Conservation (phyloP, 371 early-diverging fungal species). For the Mortierella sp. region DNA sequence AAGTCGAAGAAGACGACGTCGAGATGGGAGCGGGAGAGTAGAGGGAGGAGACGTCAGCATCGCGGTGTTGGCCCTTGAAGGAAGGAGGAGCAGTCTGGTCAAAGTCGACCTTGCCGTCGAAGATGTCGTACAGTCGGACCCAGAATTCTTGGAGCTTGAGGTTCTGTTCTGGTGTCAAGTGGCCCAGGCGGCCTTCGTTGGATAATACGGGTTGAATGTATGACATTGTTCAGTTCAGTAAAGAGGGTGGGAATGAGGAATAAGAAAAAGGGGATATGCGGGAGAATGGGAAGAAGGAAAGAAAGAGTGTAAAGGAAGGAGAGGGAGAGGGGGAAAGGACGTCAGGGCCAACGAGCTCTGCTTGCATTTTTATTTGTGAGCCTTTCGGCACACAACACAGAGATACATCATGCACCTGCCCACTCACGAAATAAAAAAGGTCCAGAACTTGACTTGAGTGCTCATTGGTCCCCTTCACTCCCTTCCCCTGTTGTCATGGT, state of each 20-base stretch:
- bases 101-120: slow-evolving; percentile 43
- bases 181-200: slow-evolving; percentile 57
- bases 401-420: not conserved
- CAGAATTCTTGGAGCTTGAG: slow-evolving; percentile 67
- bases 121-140: slow-evolving; percentile 64
- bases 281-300: not conserved
- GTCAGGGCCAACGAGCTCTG: not conserved
- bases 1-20: not conserved
- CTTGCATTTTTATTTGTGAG: not conserved
- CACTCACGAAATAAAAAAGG: no score
- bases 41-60: slow-evolving; percentile 5
- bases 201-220: slow-evolving; percentile 19
- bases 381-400: not conserved
- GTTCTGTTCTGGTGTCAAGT: slow-evolving; percentile 63
- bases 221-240: not conserved
- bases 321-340: not conserved
- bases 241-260: not conserved
- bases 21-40: not conserved
- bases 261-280: not conserved
- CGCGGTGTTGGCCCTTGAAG: slow-evolving; percentile 50
- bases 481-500: not conserved
- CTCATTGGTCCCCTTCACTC: not conserved
- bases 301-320: not conserved
- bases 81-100: slow-evolving; percentile 37
- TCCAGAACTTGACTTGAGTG: not conserved